phyloP scores from a whole-genome alignment of 495 filamentous ascomycete species.

The Lophiostoma macrostomum region DNA sequence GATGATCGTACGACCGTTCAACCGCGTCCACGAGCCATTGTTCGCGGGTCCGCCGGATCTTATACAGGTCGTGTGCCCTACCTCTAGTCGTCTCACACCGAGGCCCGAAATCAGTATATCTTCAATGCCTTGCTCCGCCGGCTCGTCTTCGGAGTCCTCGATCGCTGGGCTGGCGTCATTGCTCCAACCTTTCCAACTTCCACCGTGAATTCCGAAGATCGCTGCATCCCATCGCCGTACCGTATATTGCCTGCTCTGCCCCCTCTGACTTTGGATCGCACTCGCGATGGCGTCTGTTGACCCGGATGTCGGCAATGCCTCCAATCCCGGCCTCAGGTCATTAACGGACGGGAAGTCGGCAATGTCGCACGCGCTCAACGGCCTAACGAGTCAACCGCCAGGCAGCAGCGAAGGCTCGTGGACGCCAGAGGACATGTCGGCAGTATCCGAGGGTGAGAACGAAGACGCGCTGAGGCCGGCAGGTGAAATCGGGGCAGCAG shows the following conservation, averaged over 20 bases:
- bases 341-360: slow-evolving; percentile 12
- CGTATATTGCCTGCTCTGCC: no score
- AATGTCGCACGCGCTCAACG: slow-evolving; percentile 9
- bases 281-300: background rate
- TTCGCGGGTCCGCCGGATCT: slow-evolving; percentile 2
- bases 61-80: slow-evolving; percentile 1
- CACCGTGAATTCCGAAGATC: slow-evolving; percentile 1
- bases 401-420: slow-evolving; percentile 5
- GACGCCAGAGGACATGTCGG: background rate
- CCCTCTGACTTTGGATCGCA: background rate
- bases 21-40: no score
- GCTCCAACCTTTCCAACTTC: background rate
- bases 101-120: background rate
- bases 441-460: slow-evolving; percentile 33
- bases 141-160: background rate
- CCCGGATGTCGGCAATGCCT: background rate
- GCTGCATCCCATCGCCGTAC: background rate
- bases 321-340: background rate
- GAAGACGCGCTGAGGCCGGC: slow-evolving; percentile 36
- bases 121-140: background rate
- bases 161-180: slow-evolving; percentile 1
- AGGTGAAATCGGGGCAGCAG: slow-evolving; percentile 25
- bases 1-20: background rate
- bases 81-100: background rate
- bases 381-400: background rate